Conservation (phyloP, 805 yeast genomes). For the Lipomyces kockii region DNA sequence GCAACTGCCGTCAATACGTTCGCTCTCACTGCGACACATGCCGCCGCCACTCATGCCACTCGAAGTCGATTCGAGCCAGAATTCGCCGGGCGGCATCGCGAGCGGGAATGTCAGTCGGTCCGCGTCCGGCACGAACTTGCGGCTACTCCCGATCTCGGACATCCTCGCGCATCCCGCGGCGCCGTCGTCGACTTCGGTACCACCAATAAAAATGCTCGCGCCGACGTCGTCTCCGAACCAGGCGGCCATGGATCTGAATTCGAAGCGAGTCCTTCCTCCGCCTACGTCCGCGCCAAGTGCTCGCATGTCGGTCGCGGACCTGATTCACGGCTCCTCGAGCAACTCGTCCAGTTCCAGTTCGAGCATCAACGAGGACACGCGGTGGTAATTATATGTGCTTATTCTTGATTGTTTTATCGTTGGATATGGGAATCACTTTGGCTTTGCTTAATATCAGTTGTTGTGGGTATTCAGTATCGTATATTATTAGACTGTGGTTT, state of each 20-base stretch:
- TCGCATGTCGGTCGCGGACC: conserved; percentile 33
- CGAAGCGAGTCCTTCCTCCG: conserved; percentile 12
- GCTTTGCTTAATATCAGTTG: not conserved
- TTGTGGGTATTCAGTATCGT: not conserved
- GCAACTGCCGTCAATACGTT: conserved; percentile 48
- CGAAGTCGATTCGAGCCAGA: conserved; percentile 25
- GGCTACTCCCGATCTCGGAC: conserved; percentile 30
- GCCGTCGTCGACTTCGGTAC: not conserved
- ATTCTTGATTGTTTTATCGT: not conserved
- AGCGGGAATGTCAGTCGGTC: conserved; percentile 18
- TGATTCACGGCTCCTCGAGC: conserved; percentile 22
- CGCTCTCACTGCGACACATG: conserved; percentile 43
- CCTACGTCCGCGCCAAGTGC: conserved; percentile 28
- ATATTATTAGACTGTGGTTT: not conserved
- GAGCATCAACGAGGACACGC: not conserved
- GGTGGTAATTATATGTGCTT: not conserved
- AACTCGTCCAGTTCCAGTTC: not conserved
- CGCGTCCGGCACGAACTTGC: conserved; percentile 27
- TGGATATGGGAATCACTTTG: not conserved
- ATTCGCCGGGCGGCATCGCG: not conserved
- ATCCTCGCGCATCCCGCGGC: conserved; percentile 8
- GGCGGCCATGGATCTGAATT: not conserved
- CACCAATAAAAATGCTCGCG: conserved; percentile 7
- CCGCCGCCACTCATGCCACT: conserved; percentile 38
- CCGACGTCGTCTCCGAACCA: conserved; percentile 12